phyloP scores from a whole-genome alignment of 2,329 filamentous ascomycete species.

The Pseudopithomyces maydicus region DNA sequence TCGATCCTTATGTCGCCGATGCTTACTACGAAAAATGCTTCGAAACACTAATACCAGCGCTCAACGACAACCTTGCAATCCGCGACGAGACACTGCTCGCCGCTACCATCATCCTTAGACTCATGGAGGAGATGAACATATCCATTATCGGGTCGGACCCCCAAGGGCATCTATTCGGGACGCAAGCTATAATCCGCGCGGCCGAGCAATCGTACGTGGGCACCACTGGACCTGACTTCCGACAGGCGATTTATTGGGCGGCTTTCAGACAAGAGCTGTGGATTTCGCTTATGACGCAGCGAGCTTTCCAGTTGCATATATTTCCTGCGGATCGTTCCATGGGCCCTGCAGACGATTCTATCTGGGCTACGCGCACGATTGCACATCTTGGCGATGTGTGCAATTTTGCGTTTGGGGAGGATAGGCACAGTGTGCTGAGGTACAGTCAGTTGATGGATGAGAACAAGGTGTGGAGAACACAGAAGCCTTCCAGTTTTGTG shows the following conservation, averaged over 20 bases:
- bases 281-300: constrained; percentile 45
- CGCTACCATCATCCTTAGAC: constrained; percentile 48
- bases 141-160: constrained; percentile 41
- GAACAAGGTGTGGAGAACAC: constrained; percentile 39
- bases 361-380: constrained; percentile 51
- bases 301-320: constrained; percentile 42
- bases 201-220: constrained; percentile 40
- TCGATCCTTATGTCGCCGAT: constrained; percentile 49
- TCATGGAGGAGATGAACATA: constrained; percentile 51
- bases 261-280: constrained; percentile 46
- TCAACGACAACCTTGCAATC: constrained; percentile 46
- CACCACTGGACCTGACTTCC: constrained; percentile 36
- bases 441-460: constrained; percentile 41
- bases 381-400: constrained; percentile 44
- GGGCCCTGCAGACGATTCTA: constrained; percentile 46
- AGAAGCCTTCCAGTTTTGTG: constrained; percentile 37
- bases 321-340: constrained; percentile 47
- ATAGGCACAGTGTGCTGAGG: constrained; percentile 33
- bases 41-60: constrained; percentile 46
- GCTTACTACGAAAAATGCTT: constrained; percentile 50
- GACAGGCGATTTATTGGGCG: constrained; percentile 45
- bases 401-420: constrained; percentile 43
- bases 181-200: constrained; percentile 42
- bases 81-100: constrained; percentile 49
- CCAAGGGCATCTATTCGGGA: constrained; percentile 47